Conservation (phyloP, 352 stramenopile species). For the Pythium pectinolyticum region DNA sequence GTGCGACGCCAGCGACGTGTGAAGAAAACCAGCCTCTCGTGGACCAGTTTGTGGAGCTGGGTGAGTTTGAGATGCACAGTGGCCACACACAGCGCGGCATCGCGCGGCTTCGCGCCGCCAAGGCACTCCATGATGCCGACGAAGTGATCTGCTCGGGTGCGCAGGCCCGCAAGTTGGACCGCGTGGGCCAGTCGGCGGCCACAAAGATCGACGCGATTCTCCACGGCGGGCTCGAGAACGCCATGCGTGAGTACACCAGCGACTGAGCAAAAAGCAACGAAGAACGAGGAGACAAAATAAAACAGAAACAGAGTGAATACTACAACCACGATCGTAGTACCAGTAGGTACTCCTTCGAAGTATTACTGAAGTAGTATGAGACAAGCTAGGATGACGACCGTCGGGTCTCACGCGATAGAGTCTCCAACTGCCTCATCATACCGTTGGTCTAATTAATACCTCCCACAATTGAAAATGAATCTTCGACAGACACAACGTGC, state of each 20-base stretch:
- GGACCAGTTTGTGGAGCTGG: slow-evolving; percentile 55
- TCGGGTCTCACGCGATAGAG: slow-evolving; percentile 1
- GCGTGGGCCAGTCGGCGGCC: slow-evolving; percentile 45
- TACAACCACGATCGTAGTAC: too few relatives aligned
- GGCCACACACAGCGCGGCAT: slow-evolving; percentile 54
- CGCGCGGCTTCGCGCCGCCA: slow-evolving; percentile 58
- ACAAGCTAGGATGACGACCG: too few relatives aligned
- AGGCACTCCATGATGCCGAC: slow-evolving; percentile 41
- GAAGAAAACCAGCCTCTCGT: slow-evolving; percentile 63
- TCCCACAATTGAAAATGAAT: too few relatives aligned
- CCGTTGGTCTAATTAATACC: too few relatives aligned
- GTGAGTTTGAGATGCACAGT: slow-evolving; percentile 51
- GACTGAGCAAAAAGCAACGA: slow-evolving; percentile 7
- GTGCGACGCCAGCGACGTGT: slow-evolving; percentile 32
- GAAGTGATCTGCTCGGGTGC: slow-evolving; percentile 58
- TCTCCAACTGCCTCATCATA: slow-evolving; percentile 12
- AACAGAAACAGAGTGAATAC: too few relatives aligned
- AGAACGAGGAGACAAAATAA: not conserved
- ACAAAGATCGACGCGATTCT: slow-evolving; percentile 65
- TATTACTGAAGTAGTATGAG: too few relatives aligned
- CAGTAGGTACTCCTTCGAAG: not conserved
- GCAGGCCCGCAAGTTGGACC: slow-evolving; percentile 50
- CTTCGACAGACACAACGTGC: slow-evolving; percentile 59
- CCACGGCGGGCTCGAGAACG: slow-evolving; percentile 43
- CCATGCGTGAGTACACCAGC: slow-evolving; percentile 52